Percentiles rank a stretch among this genome's conserved stretches.
Conservation (phyloP, 2,329 filamentous ascomycete species). For the Blumeria graminis region DNA sequence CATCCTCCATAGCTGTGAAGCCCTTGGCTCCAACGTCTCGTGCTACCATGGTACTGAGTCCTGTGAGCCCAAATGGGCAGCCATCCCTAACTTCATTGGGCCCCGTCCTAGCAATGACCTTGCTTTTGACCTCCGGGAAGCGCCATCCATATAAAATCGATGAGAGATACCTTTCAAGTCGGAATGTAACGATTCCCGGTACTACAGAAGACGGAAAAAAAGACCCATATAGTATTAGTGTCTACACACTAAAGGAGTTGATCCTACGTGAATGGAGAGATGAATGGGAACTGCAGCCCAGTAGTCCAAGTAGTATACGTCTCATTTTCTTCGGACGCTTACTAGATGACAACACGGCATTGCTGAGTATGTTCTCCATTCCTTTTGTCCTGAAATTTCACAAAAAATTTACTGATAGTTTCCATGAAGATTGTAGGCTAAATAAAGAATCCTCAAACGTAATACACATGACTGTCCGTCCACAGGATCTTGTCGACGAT, state of each 20-base stretch:
- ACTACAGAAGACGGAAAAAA: constrained; percentile 30
- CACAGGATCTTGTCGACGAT: constrained; percentile 62
- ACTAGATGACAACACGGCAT: constrained; percentile 62
- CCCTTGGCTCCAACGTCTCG: neutral
- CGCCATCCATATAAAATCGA: constrained; percentile 80
- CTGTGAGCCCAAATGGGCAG: neutral
- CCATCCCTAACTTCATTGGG: constrained; percentile 15
- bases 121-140: constrained; percentile 60
- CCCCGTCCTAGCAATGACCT: constrained; percentile 44
- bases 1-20: neutral
- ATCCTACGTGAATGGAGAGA: constrained; percentile 82
- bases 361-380: constrained; percentile 42
- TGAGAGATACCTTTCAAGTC: constrained; percentile 59
- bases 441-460: constrained; percentile 54
- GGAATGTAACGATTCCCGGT: constrained; percentile 53
- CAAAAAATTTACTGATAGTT: neutral
- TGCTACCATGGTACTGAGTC: neutral
- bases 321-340: constrained; percentile 82
- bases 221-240: constrained; percentile 73
- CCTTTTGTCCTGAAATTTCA: neutral
- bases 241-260: constrained; percentile 83
- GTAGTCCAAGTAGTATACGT: constrained; percentile 70
- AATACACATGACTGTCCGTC: constrained; percentile 84
- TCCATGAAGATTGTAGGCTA: constrained; percentile 49
- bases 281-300: constrained; percentile 73